phyloP scores from a whole-genome alignment of 371 early-diverging fungal genomes.

The Mortierella sp. region DNA sequence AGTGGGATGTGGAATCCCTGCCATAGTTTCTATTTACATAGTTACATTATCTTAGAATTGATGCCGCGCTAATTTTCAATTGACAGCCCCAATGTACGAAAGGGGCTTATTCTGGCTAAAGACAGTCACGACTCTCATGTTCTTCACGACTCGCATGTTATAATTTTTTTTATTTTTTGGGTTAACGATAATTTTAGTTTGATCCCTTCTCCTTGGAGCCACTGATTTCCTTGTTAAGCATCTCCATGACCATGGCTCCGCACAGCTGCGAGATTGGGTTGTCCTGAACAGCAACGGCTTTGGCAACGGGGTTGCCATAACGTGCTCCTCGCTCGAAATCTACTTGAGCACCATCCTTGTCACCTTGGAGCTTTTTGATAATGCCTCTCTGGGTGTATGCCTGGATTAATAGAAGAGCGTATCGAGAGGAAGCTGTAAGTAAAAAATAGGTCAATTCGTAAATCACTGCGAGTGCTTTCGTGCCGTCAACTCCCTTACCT shows the following conservation, averaged over 20 bases:
- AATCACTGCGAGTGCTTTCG: background rate
- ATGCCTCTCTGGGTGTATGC: slow-evolving; percentile 92
- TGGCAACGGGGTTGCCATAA: slow-evolving; percentile 88
- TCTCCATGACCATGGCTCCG: slow-evolving; percentile 79
- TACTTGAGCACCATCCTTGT: slow-evolving; percentile 72
- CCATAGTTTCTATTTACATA: no score
- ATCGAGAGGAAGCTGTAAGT: no score
- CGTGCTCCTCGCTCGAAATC: slow-evolving; percentile 86
- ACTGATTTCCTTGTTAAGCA: slow-evolving; percentile 67
- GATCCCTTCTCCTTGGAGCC: slow-evolving; percentile 17
- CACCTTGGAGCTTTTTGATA: slow-evolving; percentile 72
- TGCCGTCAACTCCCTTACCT: slow-evolving; percentile 53
- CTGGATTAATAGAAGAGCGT: slow-evolving; percentile 34
- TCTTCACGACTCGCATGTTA: no score
- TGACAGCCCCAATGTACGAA: no score
- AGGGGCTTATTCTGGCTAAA: no score
- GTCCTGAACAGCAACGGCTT: slow-evolving; percentile 77
- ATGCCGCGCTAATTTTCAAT: no score
- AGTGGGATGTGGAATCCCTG: no score
- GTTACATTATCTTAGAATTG: no score
- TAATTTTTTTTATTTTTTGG: background rate
- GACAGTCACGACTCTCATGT: no score
- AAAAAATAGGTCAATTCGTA: background rate
- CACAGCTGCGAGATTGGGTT: slow-evolving; percentile 95
- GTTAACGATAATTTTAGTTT: background rate